Evolutionary conservation across 441 rosid genomes (phyloP), one percentile per base, ranked within the genome.

Genomic region (Eutrema salsugineum): DNA sequence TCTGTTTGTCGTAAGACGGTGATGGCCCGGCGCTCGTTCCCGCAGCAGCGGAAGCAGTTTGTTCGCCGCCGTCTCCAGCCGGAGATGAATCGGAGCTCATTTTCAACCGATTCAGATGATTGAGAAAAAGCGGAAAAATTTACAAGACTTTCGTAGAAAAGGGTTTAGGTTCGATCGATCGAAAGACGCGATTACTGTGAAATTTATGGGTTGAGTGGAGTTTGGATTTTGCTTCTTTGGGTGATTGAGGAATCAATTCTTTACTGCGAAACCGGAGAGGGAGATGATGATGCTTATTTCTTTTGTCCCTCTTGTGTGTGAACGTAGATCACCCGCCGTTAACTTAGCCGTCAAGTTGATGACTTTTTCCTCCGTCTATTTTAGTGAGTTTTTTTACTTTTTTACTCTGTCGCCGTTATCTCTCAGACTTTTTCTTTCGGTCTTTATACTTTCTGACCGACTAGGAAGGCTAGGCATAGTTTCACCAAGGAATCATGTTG

Each of bases 1-100:
- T 95, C 77, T 91, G 91, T 82, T 88, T 93, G 46, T 86, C 88
- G 56, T 77, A 63, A 9, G 83, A 44, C 11, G 84, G 73, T 39
- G 81, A 28, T 6, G 84, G 39, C 3, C 15, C 68, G 11, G 44
- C 24, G 76, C 75, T 48, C 2, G 70, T 67, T 16, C 74, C 79
- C 44, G 72, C 76, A 6, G 78, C 39, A 11, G 62, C 68, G 27
- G 77, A 19, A n/a, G 53, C 68, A 8, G 53, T 27, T 59, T 68
- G 77, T 65, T 85, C 47, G 39, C 78, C 50, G 58, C 77, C 77
- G 33, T 81, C 83, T 46, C 67, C 80, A 69, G 82, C 63, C 70
- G 85, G 78, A 49, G 89, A 58, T 62, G 75, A 14, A 78, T 73
- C 80, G 60, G 79, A 78, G 78, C 77, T 78, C 83, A 78, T 84